Percentiles rank a stretch among this genome's conserved stretches.
Conservation (phyloP, 2,329 filamentous ascomycete species). For the Huntiella decipiens region DNA sequence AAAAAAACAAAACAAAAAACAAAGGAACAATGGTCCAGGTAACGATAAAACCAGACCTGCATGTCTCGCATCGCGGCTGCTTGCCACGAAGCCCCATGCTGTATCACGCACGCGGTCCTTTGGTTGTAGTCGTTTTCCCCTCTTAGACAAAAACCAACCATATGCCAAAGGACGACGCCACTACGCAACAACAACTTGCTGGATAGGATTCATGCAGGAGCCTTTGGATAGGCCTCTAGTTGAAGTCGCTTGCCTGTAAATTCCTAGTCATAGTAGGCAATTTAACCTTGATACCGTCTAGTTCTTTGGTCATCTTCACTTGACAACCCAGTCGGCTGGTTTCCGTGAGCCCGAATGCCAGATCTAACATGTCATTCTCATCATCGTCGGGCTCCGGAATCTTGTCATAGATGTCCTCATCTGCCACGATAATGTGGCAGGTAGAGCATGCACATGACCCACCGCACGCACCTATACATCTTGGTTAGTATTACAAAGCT, state of each 20-base stretch:
- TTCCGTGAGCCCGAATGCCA: conserved; percentile 79
- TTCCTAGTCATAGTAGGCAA: conserved; percentile 91
- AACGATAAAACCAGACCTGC: too few species aligned
- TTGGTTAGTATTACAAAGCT: neutral
- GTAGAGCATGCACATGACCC: conserved; percentile 87
- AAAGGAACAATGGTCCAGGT: too few species aligned
- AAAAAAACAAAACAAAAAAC: too few species aligned
- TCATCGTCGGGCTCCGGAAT: conserved; percentile 63
- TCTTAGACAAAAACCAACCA: too few species aligned
- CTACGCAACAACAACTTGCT: neutral
- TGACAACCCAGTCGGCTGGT: conserved; percentile 73
- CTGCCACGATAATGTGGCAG: conserved; percentile 71
- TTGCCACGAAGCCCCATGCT: too few species aligned
- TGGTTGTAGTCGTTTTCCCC: too few species aligned
- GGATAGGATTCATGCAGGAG: neutral
- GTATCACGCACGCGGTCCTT: too few species aligned
- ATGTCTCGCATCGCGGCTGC: too few species aligned
- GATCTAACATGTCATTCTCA: conserved; percentile 78
- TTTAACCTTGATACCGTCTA: conserved; percentile 71
- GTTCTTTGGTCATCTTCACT: conserved; percentile 74
- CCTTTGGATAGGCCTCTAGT: conserved; percentile 12
- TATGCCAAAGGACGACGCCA: too few species aligned
- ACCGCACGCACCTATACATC: conserved; percentile 53
- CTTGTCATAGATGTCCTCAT: conserved; percentile 55
- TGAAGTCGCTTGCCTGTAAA: conserved; percentile 85